Conservation (phyloP, 2,329 filamentous ascomycete species). For the Immersiporthe knoxdaviesiana region DNA sequence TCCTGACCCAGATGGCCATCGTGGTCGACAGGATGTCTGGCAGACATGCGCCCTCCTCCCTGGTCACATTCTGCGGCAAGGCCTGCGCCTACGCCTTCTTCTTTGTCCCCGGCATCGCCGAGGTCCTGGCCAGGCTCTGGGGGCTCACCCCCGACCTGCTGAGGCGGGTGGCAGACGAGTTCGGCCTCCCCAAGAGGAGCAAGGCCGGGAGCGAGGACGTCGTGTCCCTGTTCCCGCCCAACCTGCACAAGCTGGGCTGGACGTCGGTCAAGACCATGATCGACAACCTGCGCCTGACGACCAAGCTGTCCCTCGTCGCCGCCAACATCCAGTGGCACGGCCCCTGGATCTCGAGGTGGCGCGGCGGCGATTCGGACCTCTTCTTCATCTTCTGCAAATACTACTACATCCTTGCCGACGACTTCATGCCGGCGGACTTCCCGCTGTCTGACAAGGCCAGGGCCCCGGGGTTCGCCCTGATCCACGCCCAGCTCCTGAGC, state of each 20-base stretch:
- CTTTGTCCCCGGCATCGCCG: conserved; percentile 84
- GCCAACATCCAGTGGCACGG: conserved; percentile 82
- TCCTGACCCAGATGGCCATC: conserved; percentile 81
- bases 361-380: conserved; percentile 82
- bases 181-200: conserved; percentile 63
- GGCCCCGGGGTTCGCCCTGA: conserved; percentile 76
- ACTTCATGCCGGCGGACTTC: conserved; percentile 65
- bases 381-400: conserved; percentile 93
- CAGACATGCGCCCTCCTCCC: conserved; percentile 64
- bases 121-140: conserved; percentile 83
- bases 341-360: conserved; percentile 84
- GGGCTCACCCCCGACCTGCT: conserved; percentile 69
- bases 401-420: conserved; percentile 77
- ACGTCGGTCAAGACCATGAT: conserved; percentile 53
- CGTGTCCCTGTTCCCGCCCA: conserved; percentile 69
- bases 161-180: conserved; percentile 71
- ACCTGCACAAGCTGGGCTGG: conserved; percentile 62
- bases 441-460: conserved; percentile 60
- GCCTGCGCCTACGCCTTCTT: conserved; percentile 92
- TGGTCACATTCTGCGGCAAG: conserved; percentile 87
- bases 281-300: conserved; percentile 65
- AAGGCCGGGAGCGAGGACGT: conserved; percentile 66
- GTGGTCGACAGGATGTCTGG: conserved; percentile 89
- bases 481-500: conserved; percentile 80
- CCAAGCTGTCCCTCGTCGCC: conserved; percentile 67